A percentile compares a stretch with the other conserved stretches of the same genome.
phyloP scores from a whole-genome alignment of 176 grass and related monocot species.

The Tillandsia leiboldiana region DNA sequence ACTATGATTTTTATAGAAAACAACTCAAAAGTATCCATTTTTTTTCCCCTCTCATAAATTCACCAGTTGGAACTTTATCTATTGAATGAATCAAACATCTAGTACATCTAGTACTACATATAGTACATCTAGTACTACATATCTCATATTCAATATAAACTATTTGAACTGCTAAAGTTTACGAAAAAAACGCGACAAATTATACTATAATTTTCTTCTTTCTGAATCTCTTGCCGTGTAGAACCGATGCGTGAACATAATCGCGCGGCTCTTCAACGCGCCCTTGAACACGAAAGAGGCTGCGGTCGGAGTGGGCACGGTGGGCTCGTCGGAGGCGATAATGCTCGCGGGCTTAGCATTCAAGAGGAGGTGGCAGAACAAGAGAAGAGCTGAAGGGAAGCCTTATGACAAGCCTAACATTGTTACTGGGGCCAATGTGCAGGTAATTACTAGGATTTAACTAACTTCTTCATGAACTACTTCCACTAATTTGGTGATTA shows the following conservation, averaged over 20 bases:
- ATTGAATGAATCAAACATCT: no score
- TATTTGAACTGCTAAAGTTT: not conserved
- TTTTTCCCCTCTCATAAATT: no score
- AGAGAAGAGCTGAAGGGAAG: conserved; percentile 46
- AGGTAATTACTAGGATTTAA: conserved; percentile 8
- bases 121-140: no score
- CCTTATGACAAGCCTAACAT: conserved; percentile 80
- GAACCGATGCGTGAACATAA: conserved; percentile 98
- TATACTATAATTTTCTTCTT: not conserved
- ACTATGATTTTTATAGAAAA: no score
- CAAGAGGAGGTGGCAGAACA: conserved; percentile 81
- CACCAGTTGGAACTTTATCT: no score
- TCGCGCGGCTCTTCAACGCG: conserved; percentile 72
- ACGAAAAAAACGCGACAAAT: not conserved
- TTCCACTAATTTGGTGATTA: not conserved
- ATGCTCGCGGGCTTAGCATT: conserved; percentile 87
- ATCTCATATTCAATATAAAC: no score
- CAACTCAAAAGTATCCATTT: no score
- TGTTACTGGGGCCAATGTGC: conserved; percentile 74
- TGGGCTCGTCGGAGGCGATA: conserved; percentile 95
- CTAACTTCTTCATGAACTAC: not conserved
- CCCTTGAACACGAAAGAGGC: conserved; percentile 32
- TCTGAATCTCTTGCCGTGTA: conserved; percentile 4
- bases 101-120: no score
- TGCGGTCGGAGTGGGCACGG: conserved; percentile 64